Evolutionary conservation across 306 rosid species (phyloP).

Genomic region (Sechiopsis laciniata): DNA sequence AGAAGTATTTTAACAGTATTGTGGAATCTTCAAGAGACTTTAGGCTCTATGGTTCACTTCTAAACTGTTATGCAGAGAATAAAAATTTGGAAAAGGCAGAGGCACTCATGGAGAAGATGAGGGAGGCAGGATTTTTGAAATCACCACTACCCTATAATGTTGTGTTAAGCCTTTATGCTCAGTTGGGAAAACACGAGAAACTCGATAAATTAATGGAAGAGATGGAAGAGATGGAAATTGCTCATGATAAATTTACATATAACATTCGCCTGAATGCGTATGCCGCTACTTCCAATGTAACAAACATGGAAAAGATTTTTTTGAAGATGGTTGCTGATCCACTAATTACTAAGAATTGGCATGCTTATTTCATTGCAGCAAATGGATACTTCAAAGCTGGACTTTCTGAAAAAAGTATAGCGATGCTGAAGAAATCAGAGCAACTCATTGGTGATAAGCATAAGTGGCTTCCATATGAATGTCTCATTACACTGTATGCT

Average conservation of each 20-base stretch:
- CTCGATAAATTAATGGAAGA: constrained; percentile 42
- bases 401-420: constrained; percentile 33
- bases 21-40: constrained; percentile 32
- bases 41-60: constrained; percentile 48
- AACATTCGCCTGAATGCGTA: constrained; percentile 48
- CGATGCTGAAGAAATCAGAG: constrained; percentile 46
- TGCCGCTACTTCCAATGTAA: constrained; percentile 27
- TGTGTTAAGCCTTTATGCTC: constrained; percentile 55
- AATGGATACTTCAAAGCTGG: constrained; percentile 54
- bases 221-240: constrained; percentile 47
- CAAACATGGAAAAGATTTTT: constrained; percentile 54
- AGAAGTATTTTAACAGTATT: constrained; percentile 40
- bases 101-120: constrained; percentile 45
- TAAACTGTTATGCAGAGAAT: constrained; percentile 47
- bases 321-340: constrained; percentile 52
- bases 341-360: constrained; percentile 37
- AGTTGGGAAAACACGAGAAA: constrained; percentile 42
- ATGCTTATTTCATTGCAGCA: constrained; percentile 38
- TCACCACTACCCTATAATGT: constrained; percentile 34
- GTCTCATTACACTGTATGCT: constrained; percentile 37
- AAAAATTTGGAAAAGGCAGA: constrained; percentile 51
- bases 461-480: constrained; percentile 38
- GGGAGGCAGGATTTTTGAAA: constrained; percentile 26
- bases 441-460: constrained; percentile 13
- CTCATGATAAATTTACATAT: constrained; percentile 29